Evolutionary conservation across 441 rosid species (phyloP), one percentile per base, ranked within the genome.

Genomic region (Aleurites moluccanus): DNA sequence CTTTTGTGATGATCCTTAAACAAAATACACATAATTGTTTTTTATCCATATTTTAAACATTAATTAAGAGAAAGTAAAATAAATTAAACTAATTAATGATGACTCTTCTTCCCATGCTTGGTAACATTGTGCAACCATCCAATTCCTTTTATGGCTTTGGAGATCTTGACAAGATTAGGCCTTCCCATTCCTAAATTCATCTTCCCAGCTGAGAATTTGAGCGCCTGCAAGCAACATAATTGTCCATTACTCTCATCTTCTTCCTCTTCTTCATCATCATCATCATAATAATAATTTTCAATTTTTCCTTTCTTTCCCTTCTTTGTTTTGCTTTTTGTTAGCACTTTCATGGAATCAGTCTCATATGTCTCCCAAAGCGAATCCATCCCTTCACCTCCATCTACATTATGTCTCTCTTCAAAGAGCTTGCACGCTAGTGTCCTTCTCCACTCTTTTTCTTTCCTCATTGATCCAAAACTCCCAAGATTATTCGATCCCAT

Each of bases 321-420:
- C 50, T 76, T 86, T 25, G 82, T 66, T 71, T 83, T 79, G 61
- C 62, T 79, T 57, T 81, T 86, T 4, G 64, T 75, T 1, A 77
- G 79, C 74, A 75, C 69, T 59, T 85, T 72, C 35, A 56, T 78
- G 21, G 89, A 73, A 38, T 88, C 89, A 4, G 87, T 80, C 89
- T 91, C 99, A 50, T 90, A 88, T 20, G 94, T 81, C 84, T 95
- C 98, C 99, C 99, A 95, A 27, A 95, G 88, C 84, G 83, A 79
- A 69, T 95, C 99, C 99, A 95, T 95, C 15, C 93, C 96, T 80
- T 92, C 96, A 13, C 79, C 85, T 61, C 88, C 88, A 64, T 85
- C 85, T 7, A 64, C 89, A 65, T 81, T 84, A 77, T 85, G 93
- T 74, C 98, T 85, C 85, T 95, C 99, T 71, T 95, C 97, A 33